Conservation (phyloP, 2,329 filamentous ascomycete genomes). For the Apiospora kogelbergensis region DNA sequence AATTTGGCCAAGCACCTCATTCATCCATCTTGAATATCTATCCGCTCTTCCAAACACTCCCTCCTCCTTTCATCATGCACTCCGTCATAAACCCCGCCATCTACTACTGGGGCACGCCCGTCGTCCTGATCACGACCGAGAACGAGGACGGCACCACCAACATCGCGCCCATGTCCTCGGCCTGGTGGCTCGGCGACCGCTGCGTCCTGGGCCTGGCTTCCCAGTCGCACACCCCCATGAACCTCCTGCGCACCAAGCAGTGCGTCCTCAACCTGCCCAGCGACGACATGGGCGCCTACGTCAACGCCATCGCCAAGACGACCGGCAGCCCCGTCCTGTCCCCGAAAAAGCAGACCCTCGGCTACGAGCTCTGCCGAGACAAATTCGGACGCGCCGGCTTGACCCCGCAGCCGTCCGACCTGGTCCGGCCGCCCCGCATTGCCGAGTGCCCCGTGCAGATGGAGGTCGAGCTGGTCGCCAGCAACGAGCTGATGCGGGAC, state of each 20-base stretch:
- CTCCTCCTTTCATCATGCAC: constrained; percentile 9
- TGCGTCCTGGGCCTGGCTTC: constrained; percentile 42
- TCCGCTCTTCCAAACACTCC: background rate
- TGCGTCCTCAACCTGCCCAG: constrained; percentile 43
- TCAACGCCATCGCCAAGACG: constrained; percentile 40
- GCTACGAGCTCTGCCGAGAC: constrained; percentile 38
- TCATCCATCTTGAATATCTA: background rate
- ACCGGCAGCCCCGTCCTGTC: constrained; percentile 32
- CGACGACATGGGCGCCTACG: constrained; percentile 31
- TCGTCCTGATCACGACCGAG: constrained; percentile 38
- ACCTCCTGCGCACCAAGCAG: constrained; percentile 40
- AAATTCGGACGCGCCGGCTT: constrained; percentile 36
- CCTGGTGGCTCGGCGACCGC: constrained; percentile 42
- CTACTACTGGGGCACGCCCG: constrained; percentile 41
- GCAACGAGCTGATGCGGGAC: constrained; percentile 34
- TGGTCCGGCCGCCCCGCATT: constrained; percentile 35
- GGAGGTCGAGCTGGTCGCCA: constrained; percentile 37
- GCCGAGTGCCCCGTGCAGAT: constrained; percentile 42
- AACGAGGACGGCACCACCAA: constrained; percentile 42
- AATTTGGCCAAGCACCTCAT: background rate
- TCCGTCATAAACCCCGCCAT: constrained; percentile 38
- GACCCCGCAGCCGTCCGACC: constrained; percentile 33
- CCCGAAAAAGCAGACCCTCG: constrained; percentile 26
- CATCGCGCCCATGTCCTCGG: constrained; percentile 43
- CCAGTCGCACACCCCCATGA: constrained; percentile 37